Percentiles rank a stretch among this genome's conserved stretches.
Evolutionary conservation across 2,329 filamentous ascomycete species (phyloP).

Genomic region (Orbilia quercus): DNA sequence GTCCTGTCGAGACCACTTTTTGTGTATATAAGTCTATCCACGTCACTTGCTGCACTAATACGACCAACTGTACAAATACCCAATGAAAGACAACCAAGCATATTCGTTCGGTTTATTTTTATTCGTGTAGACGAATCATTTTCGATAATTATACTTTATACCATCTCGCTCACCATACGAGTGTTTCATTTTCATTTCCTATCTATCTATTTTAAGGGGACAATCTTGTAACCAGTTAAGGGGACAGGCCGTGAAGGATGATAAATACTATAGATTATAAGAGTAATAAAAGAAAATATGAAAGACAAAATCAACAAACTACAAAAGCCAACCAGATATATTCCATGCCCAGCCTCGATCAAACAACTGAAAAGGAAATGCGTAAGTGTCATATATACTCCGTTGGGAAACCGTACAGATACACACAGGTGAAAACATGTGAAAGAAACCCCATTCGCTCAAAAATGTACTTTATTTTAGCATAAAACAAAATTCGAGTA

Average conservation of each 20-base stretch:
- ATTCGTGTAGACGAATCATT: neutral
- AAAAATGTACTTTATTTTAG: slow-evolving; percentile 49
- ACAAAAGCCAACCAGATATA: slow-evolving; percentile 2
- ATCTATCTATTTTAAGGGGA: slow-evolving; percentile 20
- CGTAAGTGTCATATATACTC: slow-evolving; percentile 49
- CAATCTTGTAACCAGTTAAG: no score
- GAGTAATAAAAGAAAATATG: slow-evolving; percentile 8
- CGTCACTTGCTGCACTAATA: no score
- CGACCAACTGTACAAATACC: no score
- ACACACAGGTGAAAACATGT: slow-evolving; percentile 21
- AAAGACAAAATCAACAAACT: slow-evolving; percentile 2
- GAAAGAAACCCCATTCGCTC: slow-evolving; percentile 48
- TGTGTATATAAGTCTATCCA: no score
- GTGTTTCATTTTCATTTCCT: slow-evolving; percentile 8
- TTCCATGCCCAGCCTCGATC: slow-evolving; percentile 27
- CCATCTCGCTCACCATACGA: slow-evolving; percentile 7
- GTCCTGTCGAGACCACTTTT: no score
- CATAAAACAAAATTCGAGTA: slow-evolving; percentile 33
- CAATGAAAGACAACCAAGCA: no score
- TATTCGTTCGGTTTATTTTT: neutral
- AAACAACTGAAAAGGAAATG: slow-evolving; percentile 30
- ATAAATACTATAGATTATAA: slow-evolving; percentile 28
- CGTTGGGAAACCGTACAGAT: slow-evolving; percentile 29
- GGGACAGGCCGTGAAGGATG: slow-evolving; percentile 1
- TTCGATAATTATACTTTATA: no score